phyloP scores from a whole-genome alignment of 768 basidiomycete genomes.

The Naematelia aurantialba region DNA sequence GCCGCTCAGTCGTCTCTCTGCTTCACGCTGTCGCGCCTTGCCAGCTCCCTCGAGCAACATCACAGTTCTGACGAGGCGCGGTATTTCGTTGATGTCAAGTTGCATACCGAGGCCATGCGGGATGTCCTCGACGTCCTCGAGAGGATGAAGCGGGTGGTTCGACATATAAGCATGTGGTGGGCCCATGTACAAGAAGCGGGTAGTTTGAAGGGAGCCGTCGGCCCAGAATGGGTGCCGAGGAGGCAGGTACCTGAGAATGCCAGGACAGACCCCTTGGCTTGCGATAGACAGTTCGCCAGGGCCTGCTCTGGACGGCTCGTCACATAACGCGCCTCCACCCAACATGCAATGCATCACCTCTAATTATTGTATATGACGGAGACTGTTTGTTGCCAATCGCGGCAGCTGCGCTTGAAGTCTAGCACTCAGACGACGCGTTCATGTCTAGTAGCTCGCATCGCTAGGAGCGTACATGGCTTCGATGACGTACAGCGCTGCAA shows the following conservation, averaged over 20 bases:
- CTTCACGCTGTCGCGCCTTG: slow-evolving; percentile 19
- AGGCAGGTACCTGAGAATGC: too few species aligned
- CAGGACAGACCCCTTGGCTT: too few species aligned
- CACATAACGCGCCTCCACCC: background rate
- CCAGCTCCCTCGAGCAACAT: slow-evolving; percentile 13
- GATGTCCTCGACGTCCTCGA: slow-evolving; percentile 30
- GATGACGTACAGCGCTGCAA: slow-evolving; percentile 72
- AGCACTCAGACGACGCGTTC: background rate
- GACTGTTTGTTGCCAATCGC: too few species aligned
- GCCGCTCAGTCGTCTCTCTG: slow-evolving; percentile 9
- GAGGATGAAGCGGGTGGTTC: slow-evolving; percentile 10
- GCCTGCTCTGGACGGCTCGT: too few species aligned
- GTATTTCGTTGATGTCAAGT: slow-evolving; percentile 36
- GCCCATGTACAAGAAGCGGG: too few species aligned
- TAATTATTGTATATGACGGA: background rate
- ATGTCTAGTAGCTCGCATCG: background rate
- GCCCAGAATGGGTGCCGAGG: too few species aligned
- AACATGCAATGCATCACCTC: background rate
- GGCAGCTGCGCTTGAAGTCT: too few species aligned
- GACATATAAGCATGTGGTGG: too few species aligned
- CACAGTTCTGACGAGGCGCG: slow-evolving; percentile 14
- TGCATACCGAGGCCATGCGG: slow-evolving; percentile 31
- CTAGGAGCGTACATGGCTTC: slow-evolving; percentile 55
- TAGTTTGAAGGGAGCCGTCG: too few species aligned
- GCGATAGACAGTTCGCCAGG: too few species aligned